Percentiles rank a stretch among this genome's conserved stretches.
Conservation (phyloP, 2,329 filamentous ascomycete genomes). For the Colletotrichum sp. region DNA sequence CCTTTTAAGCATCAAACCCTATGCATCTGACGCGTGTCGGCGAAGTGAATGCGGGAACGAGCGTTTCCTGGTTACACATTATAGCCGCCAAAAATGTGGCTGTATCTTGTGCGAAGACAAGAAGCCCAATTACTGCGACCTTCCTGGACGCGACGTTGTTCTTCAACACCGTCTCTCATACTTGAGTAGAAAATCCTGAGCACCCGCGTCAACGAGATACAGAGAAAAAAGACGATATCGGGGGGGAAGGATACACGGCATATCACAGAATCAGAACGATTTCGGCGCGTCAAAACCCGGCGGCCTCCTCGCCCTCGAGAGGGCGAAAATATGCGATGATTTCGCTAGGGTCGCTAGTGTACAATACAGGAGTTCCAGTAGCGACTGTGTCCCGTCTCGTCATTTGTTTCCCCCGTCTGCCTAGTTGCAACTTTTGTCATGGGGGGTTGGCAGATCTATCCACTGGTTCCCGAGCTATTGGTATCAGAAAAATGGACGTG, state of each 20-base stretch:
- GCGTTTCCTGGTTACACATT: not conserved
- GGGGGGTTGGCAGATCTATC: not conserved
- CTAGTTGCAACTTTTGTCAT: not conserved
- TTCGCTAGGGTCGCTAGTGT: not conserved
- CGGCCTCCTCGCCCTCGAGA: constrained; percentile 7
- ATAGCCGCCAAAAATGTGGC: not conserved
- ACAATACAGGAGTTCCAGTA: constrained; percentile 10
- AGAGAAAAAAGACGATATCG: not conserved
- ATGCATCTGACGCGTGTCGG: not conserved
- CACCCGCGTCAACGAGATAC: not conserved
- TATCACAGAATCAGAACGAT: not conserved
- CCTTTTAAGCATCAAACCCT: not conserved
- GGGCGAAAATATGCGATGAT: constrained; percentile 3
- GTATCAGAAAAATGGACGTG: not conserved
- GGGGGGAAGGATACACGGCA: not conserved
- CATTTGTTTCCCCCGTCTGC: not conserved
- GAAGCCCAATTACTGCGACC: not conserved
- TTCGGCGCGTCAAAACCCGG: constrained; percentile 10
- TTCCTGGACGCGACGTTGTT: not conserved
- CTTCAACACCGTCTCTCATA: not conserved
- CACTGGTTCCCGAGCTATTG: not conserved
- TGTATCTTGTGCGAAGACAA: not conserved
- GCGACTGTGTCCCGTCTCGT: not conserved
- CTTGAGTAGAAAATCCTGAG: not conserved
- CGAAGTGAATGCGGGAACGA: not conserved